Evolutionary conservation across 495 filamentous ascomycete genomes (phyloP), one percentile per base, ranked within the genome.

Genomic region (Penicillium subrubescens): DNA sequence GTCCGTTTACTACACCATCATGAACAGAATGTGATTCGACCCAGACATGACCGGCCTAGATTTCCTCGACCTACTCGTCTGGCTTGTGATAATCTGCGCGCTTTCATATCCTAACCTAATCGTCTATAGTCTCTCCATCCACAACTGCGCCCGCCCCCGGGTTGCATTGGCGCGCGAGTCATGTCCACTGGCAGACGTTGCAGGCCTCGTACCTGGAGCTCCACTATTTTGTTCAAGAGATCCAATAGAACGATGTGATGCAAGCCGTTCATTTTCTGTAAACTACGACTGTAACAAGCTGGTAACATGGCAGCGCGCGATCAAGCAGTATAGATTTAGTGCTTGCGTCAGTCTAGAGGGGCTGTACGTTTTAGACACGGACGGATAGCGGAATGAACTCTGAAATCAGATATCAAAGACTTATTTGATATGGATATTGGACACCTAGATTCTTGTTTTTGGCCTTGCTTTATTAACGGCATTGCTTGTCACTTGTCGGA

Each of bases 151-250:
- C 44, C 44, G 53, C 31, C 53, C 53, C 53, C 31, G 31, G 31
- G 53, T 56, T 37, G 34, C 53, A 56, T 6, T 29, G n/a, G 53
- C 53, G 52, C 52, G 34, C 53, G 53, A 56, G 53, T 56, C 53
- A 56, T 56, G 53, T 21, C 53, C 53, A 35, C 33, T 23, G 21
- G 53, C 21, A 12, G 21, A 14, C n/a, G 34, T 56, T 25, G 33
- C 53, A 35, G 33, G 29, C 11, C 17, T 39, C 53, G 52, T 55
- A 35, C 33, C 52, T 23, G 19, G 31, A 15, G n/a, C 52, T 33
- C 52, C 52, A 35, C 52, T 21, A 33, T 33, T 14, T 21, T 8
- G 17, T 25, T 5, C 2, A 10, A 33, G 19, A 5, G 7, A 25
- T 33, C 31, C 31, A 56, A 35, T 23, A 2, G 25, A 8, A 17